Evolutionary conservation across 139 green algal species (phyloP), one percentile per base, ranked within the genome.

Genomic region (Chlorella sp.): DNA sequence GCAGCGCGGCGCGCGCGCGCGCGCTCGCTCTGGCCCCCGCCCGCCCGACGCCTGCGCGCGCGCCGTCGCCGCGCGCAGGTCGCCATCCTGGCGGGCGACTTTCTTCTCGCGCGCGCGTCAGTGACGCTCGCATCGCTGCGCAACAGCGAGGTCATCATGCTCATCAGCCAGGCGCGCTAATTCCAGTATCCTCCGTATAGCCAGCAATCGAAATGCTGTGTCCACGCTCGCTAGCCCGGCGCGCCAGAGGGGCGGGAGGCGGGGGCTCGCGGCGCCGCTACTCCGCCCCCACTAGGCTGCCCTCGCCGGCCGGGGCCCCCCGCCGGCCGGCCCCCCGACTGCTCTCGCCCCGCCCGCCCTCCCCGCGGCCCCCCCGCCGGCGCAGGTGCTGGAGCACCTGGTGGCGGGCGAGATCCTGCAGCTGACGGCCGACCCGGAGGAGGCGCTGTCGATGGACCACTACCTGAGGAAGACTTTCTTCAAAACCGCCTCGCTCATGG

Each of bases 401-500:
- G 96, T 99, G 29, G 87, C 88, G 9, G 96, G 96, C 7, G 96
- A 99, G 79, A 93, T 99, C 64, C 94, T 99, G 59, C 89, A 99
- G 92, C 95, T 99, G 91, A 96, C 90, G 11, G 87, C 87, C 5
- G 85, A 82, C 0, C 35, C 73, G 23, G 89, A 96, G 36, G 73
- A 95, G 46, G 76, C 92, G 2, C 67, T 88, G 17, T 84, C 71
- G 76, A 85, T 98, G 84, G 89, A 97, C 9, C 84, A 95, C 56
- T 98, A 98, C 82, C 55, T 92, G 48, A 68, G 89, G 33, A 99
- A 99, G 83, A 98, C 94, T 0, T 98, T 93, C 81, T 96, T 87
- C 84, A 99, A 99, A 84, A 99, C 96, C 2, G 96, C 94, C 1
- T 95, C 89, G 2, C 87, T 99, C 31, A 94, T 99, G 88, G n/a